phyloP scores from a whole-genome alignment of 2,329 filamentous ascomycete genomes.

The Ophiostoma sp. region DNA sequence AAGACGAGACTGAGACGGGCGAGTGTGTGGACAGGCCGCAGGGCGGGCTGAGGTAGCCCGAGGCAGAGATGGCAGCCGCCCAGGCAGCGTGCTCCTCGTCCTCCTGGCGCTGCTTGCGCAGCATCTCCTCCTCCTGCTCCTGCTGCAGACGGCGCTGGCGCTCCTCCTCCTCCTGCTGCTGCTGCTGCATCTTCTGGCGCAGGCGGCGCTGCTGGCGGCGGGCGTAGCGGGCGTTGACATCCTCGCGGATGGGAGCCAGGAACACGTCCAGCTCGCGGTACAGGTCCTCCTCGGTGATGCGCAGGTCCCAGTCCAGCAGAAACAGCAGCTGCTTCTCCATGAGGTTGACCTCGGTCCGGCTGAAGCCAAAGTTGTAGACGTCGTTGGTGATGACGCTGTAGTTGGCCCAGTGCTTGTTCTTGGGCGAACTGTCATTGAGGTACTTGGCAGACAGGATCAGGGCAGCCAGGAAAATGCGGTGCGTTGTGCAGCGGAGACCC shows the following conservation, averaged over 20 bases:
- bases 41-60: slow-evolving; percentile 43
- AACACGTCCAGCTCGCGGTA: slow-evolving; percentile 84
- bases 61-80: slow-evolving; percentile 29
- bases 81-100: slow-evolving; percentile 31
- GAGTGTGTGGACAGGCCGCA: slow-evolving; percentile 35
- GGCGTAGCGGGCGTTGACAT: slow-evolving; percentile 48
- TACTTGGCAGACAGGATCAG: slow-evolving; percentile 91
- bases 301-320: slow-evolving; percentile 89
- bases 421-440: slow-evolving; percentile 94
- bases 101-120: slow-evolving; percentile 36
- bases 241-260: slow-evolving; percentile 72
- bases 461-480: slow-evolving; percentile 91
- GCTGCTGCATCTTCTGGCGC: slow-evolving; percentile 31
- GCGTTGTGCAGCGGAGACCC: slow-evolving; percentile 91
- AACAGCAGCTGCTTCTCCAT: slow-evolving; percentile 99
- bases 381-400: slow-evolving; percentile 75
- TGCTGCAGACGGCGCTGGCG: slow-evolving; percentile 37
- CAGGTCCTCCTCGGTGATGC: slow-evolving; percentile 78
- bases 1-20: not conserved
- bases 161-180: slow-evolving; percentile 36
- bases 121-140: slow-evolving; percentile 31
- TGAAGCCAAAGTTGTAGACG: slow-evolving; percentile 74
- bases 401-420: slow-evolving; percentile 99
- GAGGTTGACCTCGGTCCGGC: slow-evolving; percentile 89
- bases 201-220: slow-evolving; percentile 44